A percentile compares a stretch with the other conserved stretches of the same genome.
phyloP scores from a whole-genome alignment of 495 filamentous ascomycete species.

The Aspergillus affinis region DNA sequence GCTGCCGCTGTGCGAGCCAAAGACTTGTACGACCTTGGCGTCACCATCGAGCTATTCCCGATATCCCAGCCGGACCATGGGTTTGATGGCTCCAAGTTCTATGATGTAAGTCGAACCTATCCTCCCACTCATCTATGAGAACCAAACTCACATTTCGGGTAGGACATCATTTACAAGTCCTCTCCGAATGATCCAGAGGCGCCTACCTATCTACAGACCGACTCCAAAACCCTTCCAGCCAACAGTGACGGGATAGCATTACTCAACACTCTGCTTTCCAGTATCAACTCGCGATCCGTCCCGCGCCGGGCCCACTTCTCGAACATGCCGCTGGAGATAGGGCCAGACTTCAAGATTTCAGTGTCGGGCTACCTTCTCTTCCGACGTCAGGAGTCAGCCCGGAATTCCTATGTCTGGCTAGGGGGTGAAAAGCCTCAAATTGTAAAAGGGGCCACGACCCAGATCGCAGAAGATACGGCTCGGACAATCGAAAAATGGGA shows the following conservation, averaged over 20 bases:
- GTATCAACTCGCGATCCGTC: conserved; percentile 86
- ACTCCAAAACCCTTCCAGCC: conserved; percentile 48
- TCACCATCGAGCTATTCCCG: conserved; percentile 91
- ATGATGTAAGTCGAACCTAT: conserved; percentile 62
- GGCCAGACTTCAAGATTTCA: conserved; percentile 78
- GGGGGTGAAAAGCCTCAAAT: conserved; percentile 81
- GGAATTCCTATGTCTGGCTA: conserved; percentile 83
- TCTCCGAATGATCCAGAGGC: conserved; percentile 66
- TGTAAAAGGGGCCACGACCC: conserved; percentile 67
- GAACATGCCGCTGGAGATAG: conserved; percentile 81
- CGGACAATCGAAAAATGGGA: conserved; percentile 75
- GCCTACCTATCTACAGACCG: conserved; percentile 50
- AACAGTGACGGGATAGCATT: conserved; percentile 75
- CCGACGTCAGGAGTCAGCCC: conserved; percentile 74
- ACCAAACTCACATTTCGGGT: conserved; percentile 3
- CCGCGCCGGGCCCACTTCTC: conserved; percentile 86
- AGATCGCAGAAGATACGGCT: conserved; percentile 71
- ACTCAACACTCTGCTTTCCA: conserved; percentile 78
- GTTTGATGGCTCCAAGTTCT: conserved; percentile 87
- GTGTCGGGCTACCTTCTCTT: conserved; percentile 91
- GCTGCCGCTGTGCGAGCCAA: conserved; percentile 84
- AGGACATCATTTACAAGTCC: conserved; percentile 79
- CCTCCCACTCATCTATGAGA: not conserved
- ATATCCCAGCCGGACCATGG: conserved; percentile 71
- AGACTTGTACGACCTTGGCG: conserved; percentile 92